Base-by-base conservation (phyloP, 164 flowering plant genomes). In the Berberis vulgaris region DNA sequence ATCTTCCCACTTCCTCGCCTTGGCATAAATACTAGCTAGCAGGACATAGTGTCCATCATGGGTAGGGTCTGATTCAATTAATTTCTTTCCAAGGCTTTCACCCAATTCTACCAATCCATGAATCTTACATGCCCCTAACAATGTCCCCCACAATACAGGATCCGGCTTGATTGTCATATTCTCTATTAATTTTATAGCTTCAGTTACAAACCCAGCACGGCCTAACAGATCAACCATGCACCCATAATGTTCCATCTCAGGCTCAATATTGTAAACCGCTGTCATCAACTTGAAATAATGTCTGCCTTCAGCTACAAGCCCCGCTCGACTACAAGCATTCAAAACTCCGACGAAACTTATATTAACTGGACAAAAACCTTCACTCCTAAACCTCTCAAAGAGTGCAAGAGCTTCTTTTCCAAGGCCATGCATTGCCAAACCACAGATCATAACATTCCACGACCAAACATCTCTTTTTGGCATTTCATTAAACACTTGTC, bases 201-300 rank as follows among this genome's bases (percentile, higher is more conserved):
- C 84, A 41, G n/a, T 45, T 39, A 82, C 58, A 43, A 70, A 67
- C 11, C 84, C 84, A 3, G 84, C 84, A 60, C 84, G 81, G 3
- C 82, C 74, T 65, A 82, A 71, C 7, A 82, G 74, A 66, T 82
- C 86, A 63, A 79, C 84, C 77, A 82, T 82, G 74, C 84, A 78
- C 11, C 84, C 86, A 64, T 78, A 82, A 63, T 82, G 86, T 71
- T 82, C 86, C 84, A 80, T 76, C 67, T 77, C 82, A 0, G 84
- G 82, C 63, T 71, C 69, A 12, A 82, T 71, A 12, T 67, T 65
- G 62, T 77, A 79, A 10, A 49, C 56, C 49, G 72, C 69, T 41
- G 55, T 76, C 86, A 82, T 82, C 46, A 67, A 45, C 67, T 69
- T 73, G 70, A 75, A 82, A 65, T 75, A 79, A 42, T 43, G 69